phyloP scores from a whole-genome alignment of 345 rosid species.

The Camelina sativa region DNA sequence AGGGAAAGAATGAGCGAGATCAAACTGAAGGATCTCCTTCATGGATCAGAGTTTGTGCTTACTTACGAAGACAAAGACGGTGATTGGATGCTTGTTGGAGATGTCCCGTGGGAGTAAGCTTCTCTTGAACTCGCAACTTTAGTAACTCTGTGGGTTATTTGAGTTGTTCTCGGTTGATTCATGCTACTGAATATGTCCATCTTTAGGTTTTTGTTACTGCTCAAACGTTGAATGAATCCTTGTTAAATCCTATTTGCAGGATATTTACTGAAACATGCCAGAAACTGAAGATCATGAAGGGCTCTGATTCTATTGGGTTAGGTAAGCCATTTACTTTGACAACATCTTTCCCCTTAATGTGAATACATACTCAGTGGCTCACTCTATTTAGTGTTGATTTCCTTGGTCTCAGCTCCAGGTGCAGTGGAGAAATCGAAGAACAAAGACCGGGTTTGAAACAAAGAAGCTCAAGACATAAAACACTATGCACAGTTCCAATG shows the following conservation, averaged over 20 bases:
- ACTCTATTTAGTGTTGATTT: background rate
- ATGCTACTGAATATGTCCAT: background rate
- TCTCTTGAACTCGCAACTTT: constrained; percentile 14
- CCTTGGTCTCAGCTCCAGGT: constrained; percentile 57
- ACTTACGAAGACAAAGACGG: constrained; percentile 93
- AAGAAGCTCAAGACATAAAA: constrained; percentile 17
- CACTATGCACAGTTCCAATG: constrained; percentile 40
- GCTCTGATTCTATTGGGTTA: constrained; percentile 91
- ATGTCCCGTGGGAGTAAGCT: constrained; percentile 99
- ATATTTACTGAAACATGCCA: constrained; percentile 85
- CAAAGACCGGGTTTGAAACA: constrained; percentile 36
- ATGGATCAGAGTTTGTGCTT: constrained; percentile 87
- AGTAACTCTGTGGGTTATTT: background rate
- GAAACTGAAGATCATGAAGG: constrained; percentile 90
- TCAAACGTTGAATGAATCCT: background rate
- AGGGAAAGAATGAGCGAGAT: constrained; percentile 74
- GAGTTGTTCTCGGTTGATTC: background rate
- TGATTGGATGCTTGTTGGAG: constrained; percentile 97
- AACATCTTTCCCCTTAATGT: background rate
- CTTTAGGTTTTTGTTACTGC: background rate
- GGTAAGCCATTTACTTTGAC: constrained; percentile 46
- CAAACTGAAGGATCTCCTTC: constrained; percentile 75
- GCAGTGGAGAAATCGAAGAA: constrained; percentile 67
- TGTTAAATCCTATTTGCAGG: constrained; percentile 47
- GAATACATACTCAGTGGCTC: constrained; percentile 14